Evolutionary conservation across 1,284 basidiomycete species (phyloP), one percentile per base, ranked within the genome.

Genomic region (Lignosus rhinocerotis): DNA sequence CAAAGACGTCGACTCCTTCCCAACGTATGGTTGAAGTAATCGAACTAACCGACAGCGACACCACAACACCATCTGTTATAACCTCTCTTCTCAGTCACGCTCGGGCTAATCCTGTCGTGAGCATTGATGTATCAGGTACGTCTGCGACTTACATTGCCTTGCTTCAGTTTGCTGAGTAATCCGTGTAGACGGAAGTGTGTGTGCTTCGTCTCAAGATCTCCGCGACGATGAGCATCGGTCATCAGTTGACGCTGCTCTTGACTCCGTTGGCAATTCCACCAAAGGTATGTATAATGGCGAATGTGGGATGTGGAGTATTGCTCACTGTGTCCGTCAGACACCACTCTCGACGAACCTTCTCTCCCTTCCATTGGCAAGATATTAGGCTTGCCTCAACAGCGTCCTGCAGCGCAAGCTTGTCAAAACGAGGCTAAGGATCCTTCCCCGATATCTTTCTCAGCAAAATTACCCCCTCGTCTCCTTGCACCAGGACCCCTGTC

Each of bases 1-100:
- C 44, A 30, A 52, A 46, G 31, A 14, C n/a, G n/a, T n/a, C n/a
- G n/a, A n/a, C 30, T 12, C 47, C 32, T 21, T 33, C 52, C 7
- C 42, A 46, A 11, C 38, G 41, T n/a, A 19, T 39, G 16, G 45
- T 17, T 8, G 58, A 65, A 8, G 53, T 67, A 50, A 68, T 68
- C 16, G 67, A 67, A 41, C 46, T 67, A 54, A 68, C 67, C 3
- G 67, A 67, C 58, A 65, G 60, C 36, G 60, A 63, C 21, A 43
- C 53, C 14, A 51, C 55, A 32, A 47, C 41, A 17, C 45, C 41
- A 16, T 32, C 43, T 17, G 17, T n/a, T 42, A 33, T 19, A 8
- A 11, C 31, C 11, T 32, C 19, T 12, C 32, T 25, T 38, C 32
- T 31, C n/a, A 51, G 33, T 9, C 8, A 19, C 36, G 7, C 36